These are phyloP conservation scores for Alternaria ethzedia DNA, from an alignment of 2,329 filamentous ascomycete genomes.

Conservation along the genomic window DNA sequence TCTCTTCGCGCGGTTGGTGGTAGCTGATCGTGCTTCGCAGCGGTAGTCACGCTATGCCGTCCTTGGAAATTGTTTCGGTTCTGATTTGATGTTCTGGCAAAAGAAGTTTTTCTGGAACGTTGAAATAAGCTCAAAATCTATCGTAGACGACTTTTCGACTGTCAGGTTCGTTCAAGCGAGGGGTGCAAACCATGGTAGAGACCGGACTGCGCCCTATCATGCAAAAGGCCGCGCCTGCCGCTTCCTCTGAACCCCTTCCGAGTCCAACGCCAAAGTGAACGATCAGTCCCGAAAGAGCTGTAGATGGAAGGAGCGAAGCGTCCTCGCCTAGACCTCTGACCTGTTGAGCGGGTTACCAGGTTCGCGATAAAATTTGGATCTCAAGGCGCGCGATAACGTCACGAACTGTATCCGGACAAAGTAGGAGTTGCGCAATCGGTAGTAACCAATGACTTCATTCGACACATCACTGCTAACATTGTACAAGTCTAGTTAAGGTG, in stretches of 20 bases:
- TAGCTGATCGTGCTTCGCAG: not conserved
- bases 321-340: not conserved
- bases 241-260: not conserved
- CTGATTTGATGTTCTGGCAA: not conserved
- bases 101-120: not conserved
- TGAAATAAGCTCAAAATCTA: too few species aligned
- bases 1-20: not conserved
- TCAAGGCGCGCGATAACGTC: not conserved
- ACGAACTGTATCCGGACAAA: not conserved
- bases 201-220: not conserved
- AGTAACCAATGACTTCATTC: not conserved
- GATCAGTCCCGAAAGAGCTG: not conserved
- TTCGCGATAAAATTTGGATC: not conserved
- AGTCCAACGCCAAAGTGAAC: not conserved
- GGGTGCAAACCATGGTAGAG: constrained; percentile 4
- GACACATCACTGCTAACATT: not conserved
- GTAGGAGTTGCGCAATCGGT: not conserved
- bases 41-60: not conserved
- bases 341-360: not conserved
- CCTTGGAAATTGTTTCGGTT: not conserved
- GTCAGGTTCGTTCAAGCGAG: not conserved
- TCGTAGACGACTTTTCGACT: not conserved
- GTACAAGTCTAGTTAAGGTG: not conserved
- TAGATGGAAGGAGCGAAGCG: not conserved
- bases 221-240: not conserved